Percentiles rank a stretch among this genome's conserved stretches.
Evolutionary conservation across 495 filamentous ascomycete genomes (phyloP).

Genomic region (Hypoxylon fuscum): DNA sequence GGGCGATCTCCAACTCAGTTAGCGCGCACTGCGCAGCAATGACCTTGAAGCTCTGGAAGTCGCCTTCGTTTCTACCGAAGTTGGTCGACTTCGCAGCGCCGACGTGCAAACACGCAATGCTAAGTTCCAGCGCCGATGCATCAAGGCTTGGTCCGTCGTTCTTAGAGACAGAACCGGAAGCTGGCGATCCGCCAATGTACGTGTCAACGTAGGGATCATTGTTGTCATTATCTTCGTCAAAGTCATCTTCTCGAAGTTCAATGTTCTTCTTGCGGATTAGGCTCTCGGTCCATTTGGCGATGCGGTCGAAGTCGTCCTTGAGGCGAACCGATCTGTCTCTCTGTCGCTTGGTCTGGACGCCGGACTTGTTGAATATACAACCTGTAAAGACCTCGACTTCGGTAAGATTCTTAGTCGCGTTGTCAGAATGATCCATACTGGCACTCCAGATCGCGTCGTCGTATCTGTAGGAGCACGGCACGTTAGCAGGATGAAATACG

Average conservation of each 20-base stretch:
- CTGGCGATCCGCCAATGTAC: not conserved
- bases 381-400: slow-evolving; percentile 84
- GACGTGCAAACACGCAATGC: slow-evolving; percentile 50
- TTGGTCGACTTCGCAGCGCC: slow-evolving; percentile 11
- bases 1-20: slow-evolving; percentile 45
- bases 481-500: not conserved
- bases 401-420: slow-evolving; percentile 63
- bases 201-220: slow-evolving; percentile 23
- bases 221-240: slow-evolving; percentile 5
- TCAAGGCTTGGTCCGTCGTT: not conserved
- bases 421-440: slow-evolving; percentile 66
- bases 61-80: slow-evolving; percentile 16
- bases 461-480: slow-evolving; percentile 61
- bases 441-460: slow-evolving; percentile 66
- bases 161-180: not conserved
- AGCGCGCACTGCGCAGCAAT: slow-evolving; percentile 50
- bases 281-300: slow-evolving; percentile 56
- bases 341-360: slow-evolving; percentile 66
- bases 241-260: slow-evolving; percentile 47
- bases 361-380: slow-evolving; percentile 71
- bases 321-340: slow-evolving; percentile 68
- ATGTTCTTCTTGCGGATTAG: slow-evolving; percentile 55
- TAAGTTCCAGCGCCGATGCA: slow-evolving; percentile 47
- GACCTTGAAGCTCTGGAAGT: slow-evolving; percentile 52
- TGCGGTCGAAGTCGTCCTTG: slow-evolving; percentile 68